Conservation (phyloP, 2,329 filamentous ascomycete genomes). For the Fusarium nelsonii region DNA sequence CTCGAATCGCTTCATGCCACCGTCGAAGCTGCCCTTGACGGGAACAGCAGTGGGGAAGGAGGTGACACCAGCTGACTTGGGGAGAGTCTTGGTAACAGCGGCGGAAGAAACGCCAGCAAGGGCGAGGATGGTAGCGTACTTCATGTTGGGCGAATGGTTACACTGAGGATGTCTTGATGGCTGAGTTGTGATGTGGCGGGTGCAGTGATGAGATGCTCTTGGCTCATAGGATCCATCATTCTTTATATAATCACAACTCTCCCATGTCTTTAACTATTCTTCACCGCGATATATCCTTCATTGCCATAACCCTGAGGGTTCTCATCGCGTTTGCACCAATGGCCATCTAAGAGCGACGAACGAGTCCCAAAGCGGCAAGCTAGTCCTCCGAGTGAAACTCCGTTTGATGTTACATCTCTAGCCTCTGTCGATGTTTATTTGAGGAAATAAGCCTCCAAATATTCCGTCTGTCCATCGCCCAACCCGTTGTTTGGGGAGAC, state of each 20-base stretch:
- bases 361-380: constrained; percentile 27
- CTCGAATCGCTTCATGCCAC: constrained; percentile 43
- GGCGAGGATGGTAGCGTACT: constrained; percentile 38
- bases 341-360: background rate
- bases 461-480: constrained; percentile 23
- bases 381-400: constrained; percentile 27
- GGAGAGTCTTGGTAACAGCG: constrained; percentile 42
- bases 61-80: constrained; percentile 34
- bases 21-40: constrained; percentile 38
- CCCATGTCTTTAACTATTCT: background rate
- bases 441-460: constrained; percentile 30
- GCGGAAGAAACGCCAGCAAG: constrained; percentile 36
- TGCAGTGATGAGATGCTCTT: background rate
- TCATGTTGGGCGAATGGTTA: constrained; percentile 22
- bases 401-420: constrained; percentile 37
- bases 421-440: constrained; percentile 19
- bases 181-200: background rate
- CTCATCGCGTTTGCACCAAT: constrained; percentile 22
- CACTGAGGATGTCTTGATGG: background rate
- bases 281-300: background rate
- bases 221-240: constrained; percentile 1
- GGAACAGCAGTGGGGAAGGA: constrained; percentile 40
- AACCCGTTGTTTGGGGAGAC: background rate
- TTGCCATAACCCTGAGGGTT: background rate
- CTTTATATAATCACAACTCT: constrained; percentile 28